Conservation (phyloP, 1,284 basidiomycete species). For the Vanrija humicola region DNA sequence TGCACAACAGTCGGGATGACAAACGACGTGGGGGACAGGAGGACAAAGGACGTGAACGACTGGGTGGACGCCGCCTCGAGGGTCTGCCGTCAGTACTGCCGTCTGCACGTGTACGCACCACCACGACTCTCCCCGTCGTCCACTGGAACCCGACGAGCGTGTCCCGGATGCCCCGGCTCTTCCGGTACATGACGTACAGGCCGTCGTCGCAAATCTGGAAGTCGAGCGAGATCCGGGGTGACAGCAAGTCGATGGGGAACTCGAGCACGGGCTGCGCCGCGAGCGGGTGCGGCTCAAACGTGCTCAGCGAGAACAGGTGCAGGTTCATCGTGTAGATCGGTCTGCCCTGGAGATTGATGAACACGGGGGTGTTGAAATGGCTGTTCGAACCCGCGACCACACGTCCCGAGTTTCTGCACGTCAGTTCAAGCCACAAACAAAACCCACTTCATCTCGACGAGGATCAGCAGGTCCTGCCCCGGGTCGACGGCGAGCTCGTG, state of each 20-base stretch:
- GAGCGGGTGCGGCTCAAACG: slow-evolving; percentile 41
- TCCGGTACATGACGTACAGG: slow-evolving; percentile 37
- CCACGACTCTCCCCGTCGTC: slow-evolving; percentile 40
- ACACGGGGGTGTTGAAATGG: no score
- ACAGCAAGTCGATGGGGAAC: slow-evolving; percentile 21
- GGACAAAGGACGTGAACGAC: slow-evolving; percentile 38
- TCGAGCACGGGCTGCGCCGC: slow-evolving; percentile 28
- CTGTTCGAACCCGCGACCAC: no score
- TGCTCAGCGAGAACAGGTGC: slow-evolving; percentile 40
- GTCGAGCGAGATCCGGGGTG: slow-evolving; percentile 21
- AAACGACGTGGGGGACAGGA: slow-evolving; percentile 38
- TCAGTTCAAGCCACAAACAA: not conserved
- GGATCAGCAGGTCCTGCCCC: slow-evolving; percentile 44
- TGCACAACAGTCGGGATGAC: slow-evolving; percentile 32
- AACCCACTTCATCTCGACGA: slow-evolving; percentile 37
- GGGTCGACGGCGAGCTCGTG: slow-evolving; percentile 47
- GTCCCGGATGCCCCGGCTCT: slow-evolving; percentile 18
- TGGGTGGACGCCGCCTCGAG: slow-evolving; percentile 23
- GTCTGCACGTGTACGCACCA: slow-evolving; percentile 6
- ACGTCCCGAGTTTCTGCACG: not conserved
- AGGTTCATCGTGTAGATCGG: slow-evolving; percentile 24
- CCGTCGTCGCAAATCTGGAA: slow-evolving; percentile 49
- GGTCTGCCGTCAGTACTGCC: no score
- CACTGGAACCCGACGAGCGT: slow-evolving; percentile 44
- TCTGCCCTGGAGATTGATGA: no score